Conservation (phyloP, 1,284 basidiomycete genomes). For the Rhodofomes roseus region DNA sequence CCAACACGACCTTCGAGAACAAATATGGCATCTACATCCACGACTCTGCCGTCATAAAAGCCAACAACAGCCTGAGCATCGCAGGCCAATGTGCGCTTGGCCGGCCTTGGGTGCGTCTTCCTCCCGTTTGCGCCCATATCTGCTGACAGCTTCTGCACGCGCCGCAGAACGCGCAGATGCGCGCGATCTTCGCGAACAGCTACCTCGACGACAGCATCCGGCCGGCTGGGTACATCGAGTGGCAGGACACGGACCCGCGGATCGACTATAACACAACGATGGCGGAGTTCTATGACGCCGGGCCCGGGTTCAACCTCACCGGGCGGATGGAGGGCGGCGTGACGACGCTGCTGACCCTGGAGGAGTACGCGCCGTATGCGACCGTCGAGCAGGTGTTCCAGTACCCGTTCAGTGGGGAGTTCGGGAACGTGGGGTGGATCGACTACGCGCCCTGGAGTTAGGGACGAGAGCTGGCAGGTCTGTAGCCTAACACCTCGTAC, state of each 20-base stretch:
- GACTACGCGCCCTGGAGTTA: constrained; percentile 1
- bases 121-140: too few relatives aligned
- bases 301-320: constrained; percentile 8
- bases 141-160: not conserved
- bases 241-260: not conserved
- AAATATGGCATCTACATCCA: constrained; percentile 7
- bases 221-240: constrained; percentile 6
- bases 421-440: constrained; percentile 4
- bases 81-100: constrained; percentile 6
- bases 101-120: constrained; percentile 5
- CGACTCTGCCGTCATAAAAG: constrained; percentile 2
- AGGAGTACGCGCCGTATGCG: constrained; percentile 6
- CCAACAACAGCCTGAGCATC: constrained; percentile 1
- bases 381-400: constrained; percentile 7
- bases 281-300: constrained; percentile 4
- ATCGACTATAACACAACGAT: constrained; percentile 9
- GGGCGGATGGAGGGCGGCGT: constrained; percentile 1
- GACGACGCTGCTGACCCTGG: constrained; percentile 1
- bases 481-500: not conserved
- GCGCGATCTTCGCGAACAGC: constrained; percentile 5
- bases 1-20: constrained; percentile 8
- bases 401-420: constrained; percentile 4
- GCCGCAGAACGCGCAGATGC: constrained; percentile 6
- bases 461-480: not conserved
- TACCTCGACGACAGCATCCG: constrained; percentile 5